Conservation (phyloP, 345 rosid species). For the Isatis tinctoria region DNA sequence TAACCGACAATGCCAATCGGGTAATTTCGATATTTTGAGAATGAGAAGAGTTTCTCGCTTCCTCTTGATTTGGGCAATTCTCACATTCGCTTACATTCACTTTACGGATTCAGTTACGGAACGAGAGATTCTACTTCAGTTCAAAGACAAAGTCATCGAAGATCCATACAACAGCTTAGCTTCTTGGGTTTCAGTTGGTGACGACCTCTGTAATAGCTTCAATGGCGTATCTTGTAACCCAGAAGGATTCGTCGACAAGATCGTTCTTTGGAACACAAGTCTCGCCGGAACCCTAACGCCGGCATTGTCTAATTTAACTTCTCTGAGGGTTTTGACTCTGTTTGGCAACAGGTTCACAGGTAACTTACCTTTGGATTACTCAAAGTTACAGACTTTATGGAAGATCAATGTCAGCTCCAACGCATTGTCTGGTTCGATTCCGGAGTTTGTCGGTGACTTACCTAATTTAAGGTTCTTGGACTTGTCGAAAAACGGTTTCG, state of each 20-base stretch:
- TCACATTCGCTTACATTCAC: neutral
- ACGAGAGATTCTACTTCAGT: slow-evolving; percentile 78
- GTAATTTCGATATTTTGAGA: neutral
- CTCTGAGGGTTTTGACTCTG: slow-evolving; percentile 54
- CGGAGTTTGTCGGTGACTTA: slow-evolving; percentile 79
- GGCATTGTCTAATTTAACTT: slow-evolving; percentile 60
- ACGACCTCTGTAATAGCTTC: slow-evolving; percentile 59
- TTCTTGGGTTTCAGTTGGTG: slow-evolving; percentile 49
- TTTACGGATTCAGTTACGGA: slow-evolving; percentile 14
- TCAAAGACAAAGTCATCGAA: slow-evolving; percentile 58
- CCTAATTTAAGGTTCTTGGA: slow-evolving; percentile 81
- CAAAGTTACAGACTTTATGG: slow-evolving; percentile 62
- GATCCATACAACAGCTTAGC: slow-evolving; percentile 66
- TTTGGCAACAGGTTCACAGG: slow-evolving; percentile 81
- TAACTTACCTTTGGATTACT: slow-evolving; percentile 69
- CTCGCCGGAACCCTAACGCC: slow-evolving; percentile 65
- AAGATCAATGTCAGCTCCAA: slow-evolving; percentile 94
- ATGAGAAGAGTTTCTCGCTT: neutral
- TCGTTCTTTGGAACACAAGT: slow-evolving; percentile 82
- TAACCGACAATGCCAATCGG: slow-evolving; percentile 13
- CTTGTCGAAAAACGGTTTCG: slow-evolving; percentile 67
- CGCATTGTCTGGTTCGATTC: slow-evolving; percentile 79
- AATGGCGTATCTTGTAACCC: slow-evolving; percentile 69
- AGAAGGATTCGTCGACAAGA: slow-evolving; percentile 69
- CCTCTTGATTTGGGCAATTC: neutral